A percentile compares a stretch with the other conserved stretches of the same genome.
These are phyloP conservation scores for Tricholoma bakamatsutake DNA, from an alignment of 768 basidiomycete genomes.

Conservation along the genomic window DNA sequence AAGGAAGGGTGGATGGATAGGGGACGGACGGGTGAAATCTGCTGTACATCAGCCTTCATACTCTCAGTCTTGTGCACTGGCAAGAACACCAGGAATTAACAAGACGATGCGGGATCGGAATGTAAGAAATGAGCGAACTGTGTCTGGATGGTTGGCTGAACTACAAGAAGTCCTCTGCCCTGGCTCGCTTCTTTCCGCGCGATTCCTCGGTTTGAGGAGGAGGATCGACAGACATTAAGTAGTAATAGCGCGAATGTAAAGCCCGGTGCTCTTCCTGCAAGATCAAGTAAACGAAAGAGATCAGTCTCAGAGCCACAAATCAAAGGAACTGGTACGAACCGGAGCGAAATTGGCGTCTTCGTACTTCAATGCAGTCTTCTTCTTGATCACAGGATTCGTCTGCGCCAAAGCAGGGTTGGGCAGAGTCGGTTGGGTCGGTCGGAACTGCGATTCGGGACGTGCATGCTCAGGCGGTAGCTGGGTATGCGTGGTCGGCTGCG, in stretches of 20 bases:
- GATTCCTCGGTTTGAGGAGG: constrained; percentile 44
- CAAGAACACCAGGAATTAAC: not conserved
- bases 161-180: constrained; percentile 82
- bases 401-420: constrained; percentile 57
- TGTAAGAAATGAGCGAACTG: not conserved
- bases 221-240: constrained; percentile 36
- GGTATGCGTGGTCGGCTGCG: constrained; percentile 4
- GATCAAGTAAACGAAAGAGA: not conserved
- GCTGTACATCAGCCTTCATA: not conserved
- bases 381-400: constrained; percentile 71
- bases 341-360: constrained; percentile 74
- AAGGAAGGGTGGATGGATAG: not conserved
- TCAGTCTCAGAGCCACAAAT: not conserved
- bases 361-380: constrained; percentile 68
- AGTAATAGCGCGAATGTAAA: constrained; percentile 55
- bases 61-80: not conserved
- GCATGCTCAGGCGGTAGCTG: constrained; percentile 2
- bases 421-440: constrained; percentile 32
- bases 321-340: constrained; percentile 34
- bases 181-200: constrained; percentile 77
- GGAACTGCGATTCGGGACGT: constrained; percentile 7
- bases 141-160: not conserved
- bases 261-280: constrained; percentile 75
- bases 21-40: not conserved
- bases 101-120: not conserved